A percentile compares a stretch with the other conserved stretches of the same genome.
Evolutionary conservation across 176 grass and related monocot genomes (phyloP).

Genomic region (Carex cristatella): DNA sequence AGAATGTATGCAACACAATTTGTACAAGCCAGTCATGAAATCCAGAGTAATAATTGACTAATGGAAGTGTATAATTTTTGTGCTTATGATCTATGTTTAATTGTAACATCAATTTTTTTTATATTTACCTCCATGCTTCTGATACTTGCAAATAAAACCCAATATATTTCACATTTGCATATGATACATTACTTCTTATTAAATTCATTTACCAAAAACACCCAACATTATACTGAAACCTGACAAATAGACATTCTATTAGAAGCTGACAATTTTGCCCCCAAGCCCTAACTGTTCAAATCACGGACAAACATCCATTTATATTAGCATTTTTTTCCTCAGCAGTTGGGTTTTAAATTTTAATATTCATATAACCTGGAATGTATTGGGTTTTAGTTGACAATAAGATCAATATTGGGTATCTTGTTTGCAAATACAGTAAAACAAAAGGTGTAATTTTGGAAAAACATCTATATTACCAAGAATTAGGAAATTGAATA

Average conservation of each 20-base stretch:
- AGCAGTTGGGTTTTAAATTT: neutral
- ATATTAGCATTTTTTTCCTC: neutral
- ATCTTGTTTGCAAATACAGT: constrained; percentile 27
- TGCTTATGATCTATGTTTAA: neutral
- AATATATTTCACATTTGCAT: neutral
- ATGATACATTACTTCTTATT: neutral
- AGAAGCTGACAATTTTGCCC: neutral
- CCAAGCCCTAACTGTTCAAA: neutral
- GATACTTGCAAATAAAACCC: neutral
- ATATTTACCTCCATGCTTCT: neutral
- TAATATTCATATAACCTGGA: neutral
- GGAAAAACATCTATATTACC: neutral
- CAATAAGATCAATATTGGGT: neutral
- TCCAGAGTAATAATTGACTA: neutral
- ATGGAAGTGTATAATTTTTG: neutral
- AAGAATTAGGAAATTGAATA: neutral
- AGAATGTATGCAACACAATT: too few relatives aligned
- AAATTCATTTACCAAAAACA: too few relatives aligned
- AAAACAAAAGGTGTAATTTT: constrained; percentile 1
- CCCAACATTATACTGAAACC: neutral
- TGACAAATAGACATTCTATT: neutral
- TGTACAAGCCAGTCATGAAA: neutral
- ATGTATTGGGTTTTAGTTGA: neutral
- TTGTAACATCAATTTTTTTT: neutral
- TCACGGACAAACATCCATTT: neutral